Evolutionary conservation across 805 yeast genomes (phyloP), one percentile per base, ranked within the genome.

Genomic region (Pichia occidentalis): DNA sequence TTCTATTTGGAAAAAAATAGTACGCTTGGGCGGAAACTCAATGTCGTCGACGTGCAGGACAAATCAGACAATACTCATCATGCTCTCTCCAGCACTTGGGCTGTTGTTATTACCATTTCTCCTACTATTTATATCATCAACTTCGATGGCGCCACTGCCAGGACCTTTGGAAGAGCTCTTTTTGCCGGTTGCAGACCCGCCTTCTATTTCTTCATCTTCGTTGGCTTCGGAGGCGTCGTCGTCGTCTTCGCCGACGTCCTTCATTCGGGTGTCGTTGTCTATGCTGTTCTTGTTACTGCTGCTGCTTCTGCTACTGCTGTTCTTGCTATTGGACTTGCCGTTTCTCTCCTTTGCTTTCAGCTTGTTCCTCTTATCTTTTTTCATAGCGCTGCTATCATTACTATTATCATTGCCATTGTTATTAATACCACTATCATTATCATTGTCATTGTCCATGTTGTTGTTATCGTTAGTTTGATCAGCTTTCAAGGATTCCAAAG

Each of bases 21-120:
- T 25, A 23, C 9, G 11, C 25, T 23, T 23, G 9, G n/a, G 7
- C 14, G 28, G 28, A 25, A 25, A n/a, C n/a, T n/a, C n/a, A n/a
- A n/a, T n/a, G n/a, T n/a, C n/a, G n/a, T n/a, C n/a, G n/a, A n/a
- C n/a, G n/a, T n/a, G n/a, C n/a, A n/a, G n/a, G n/a, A n/a, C n/a
- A n/a, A n/a, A 56, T 29, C 44, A 48, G 20, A 52, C 56, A 21
- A 56, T 53, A 40, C 63, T 58, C 61, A 56, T 58, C 54, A 56
- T 43, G 34, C 61, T 57, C 37, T 56, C 63, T 23, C 54, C 57
- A 2, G 50, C 61, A 44, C 53, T 53, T 44, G 43, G 48, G 33
- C 46, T 43, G 14, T 38, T 39, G 31, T 45, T 52, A 21, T 18
- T 40, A 10, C n/a, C 35, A 24, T 19, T 37, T 32, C 8, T 30